phyloP scores from a whole-genome alignment of 495 filamentous ascomycete genomes.

The Penicillium desertorum region DNA sequence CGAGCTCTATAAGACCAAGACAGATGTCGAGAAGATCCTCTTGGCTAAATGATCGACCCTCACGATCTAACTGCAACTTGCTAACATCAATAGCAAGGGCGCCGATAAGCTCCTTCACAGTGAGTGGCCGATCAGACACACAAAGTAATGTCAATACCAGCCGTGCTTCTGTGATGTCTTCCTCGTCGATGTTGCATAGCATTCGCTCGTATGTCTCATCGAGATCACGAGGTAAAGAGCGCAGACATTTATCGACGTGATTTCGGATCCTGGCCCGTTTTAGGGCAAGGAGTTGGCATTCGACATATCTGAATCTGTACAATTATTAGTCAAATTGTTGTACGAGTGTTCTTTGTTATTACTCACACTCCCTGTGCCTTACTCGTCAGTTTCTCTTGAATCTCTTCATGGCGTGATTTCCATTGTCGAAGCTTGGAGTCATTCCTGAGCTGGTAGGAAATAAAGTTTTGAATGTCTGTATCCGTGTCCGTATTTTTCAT shows the following conservation, averaged over 20 bases:
- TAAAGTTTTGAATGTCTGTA: conserved; percentile 32
- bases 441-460: conserved; percentile 28
- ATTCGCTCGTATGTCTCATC: no score
- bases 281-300: conserved; percentile 38
- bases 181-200: no score
- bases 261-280: conserved; percentile 21
- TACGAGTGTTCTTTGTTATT: neutral
- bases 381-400: conserved; percentile 22
- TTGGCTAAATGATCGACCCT: conserved; percentile 22
- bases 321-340: conserved; percentile 10
- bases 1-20: conserved; percentile 31
- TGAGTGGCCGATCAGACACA: conserved; percentile 31
- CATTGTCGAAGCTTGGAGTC: conserved; percentile 31
- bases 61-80: conserved; percentile 24
- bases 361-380: conserved; percentile 39
- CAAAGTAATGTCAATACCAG: conserved; percentile 36
- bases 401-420: conserved; percentile 27
- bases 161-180: conserved; percentile 19
- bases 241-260: conserved; percentile 30
- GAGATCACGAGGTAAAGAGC: conserved; percentile 25
- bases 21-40: conserved; percentile 31
- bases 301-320: conserved; percentile 41
- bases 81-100: conserved; percentile 27
- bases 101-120: conserved; percentile 32
- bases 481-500: conserved; percentile 31